These are phyloP conservation scores for Fusarium transvaalense DNA, from an alignment of 2,329 filamentous ascomycete species.

Conservation along the genomic window DNA sequence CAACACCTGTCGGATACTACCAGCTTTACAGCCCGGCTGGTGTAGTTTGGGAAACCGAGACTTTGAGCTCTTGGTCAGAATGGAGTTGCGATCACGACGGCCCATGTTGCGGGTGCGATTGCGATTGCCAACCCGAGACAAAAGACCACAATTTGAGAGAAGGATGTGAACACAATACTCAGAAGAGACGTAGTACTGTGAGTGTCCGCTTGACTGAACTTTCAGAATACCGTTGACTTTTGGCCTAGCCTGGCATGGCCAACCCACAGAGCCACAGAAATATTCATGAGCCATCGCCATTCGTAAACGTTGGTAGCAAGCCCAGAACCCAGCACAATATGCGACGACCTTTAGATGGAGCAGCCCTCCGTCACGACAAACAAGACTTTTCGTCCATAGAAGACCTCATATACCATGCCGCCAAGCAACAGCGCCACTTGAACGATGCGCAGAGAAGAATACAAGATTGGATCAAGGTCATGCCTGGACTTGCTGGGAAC, in stretches of 20 bases:
- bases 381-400: constrained; percentile 11
- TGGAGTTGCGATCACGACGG: constrained; percentile 13
- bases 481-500: constrained; percentile 17
- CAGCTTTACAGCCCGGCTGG: background rate
- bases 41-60: constrained; percentile 18
- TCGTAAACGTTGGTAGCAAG: background rate
- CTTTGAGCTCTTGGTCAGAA: constrained; percentile 13
- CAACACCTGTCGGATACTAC: background rate
- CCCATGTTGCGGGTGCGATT: constrained; percentile 27
- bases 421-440: constrained; percentile 22
- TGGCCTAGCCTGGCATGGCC: constrained; percentile 3
- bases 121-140: background rate
- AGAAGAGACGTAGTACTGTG: constrained; percentile 10
- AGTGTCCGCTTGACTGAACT: background rate
- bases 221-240: background rate
- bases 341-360: background rate
- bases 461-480: constrained; percentile 32
- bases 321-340: background rate
- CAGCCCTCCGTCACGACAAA: background rate
- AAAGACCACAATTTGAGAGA: background rate
- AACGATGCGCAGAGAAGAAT: constrained; percentile 31
- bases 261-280: background rate
- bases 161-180: background rate
- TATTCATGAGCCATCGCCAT: background rate
- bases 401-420: constrained; percentile 19